Evolutionary conservation across 441 rosid genomes (phyloP).

Genomic region (Pelargonium myrrhifolium): DNA sequence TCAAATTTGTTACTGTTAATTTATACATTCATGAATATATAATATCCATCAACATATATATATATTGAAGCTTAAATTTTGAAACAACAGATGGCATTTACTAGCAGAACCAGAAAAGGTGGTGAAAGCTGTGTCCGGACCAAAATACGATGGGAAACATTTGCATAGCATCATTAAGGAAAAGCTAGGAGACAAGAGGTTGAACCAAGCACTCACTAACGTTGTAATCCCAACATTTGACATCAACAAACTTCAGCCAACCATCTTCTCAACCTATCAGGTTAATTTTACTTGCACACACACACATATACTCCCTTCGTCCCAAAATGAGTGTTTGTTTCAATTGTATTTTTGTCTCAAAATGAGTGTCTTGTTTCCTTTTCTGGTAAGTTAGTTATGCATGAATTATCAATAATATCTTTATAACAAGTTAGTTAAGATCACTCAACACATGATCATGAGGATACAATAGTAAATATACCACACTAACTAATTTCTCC

Average conservation of each 20-base stretch:
- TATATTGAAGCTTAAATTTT: background rate
- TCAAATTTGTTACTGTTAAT: background rate
- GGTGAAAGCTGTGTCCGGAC: slow-evolving; percentile 22
- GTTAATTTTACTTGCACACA: slow-evolving; percentile 20
- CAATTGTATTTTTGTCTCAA: slow-evolving; percentile 2
- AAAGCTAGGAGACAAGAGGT: slow-evolving; percentile 33
- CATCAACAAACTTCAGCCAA: slow-evolving; percentile 64
- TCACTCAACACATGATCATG: too few species aligned
- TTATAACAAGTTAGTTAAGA: too few species aligned
- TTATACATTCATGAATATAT: too few species aligned
- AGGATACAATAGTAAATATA: too few species aligned
- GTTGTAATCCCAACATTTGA: slow-evolving; percentile 76
- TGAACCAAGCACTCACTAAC: slow-evolving; percentile 55
- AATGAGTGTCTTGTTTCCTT: too few species aligned
- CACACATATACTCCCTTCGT: too few species aligned
- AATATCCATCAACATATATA: too few species aligned
- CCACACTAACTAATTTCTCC: too few species aligned
- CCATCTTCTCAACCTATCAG: slow-evolving; percentile 61
- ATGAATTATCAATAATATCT: too few species aligned
- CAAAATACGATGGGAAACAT: slow-evolving; percentile 58
- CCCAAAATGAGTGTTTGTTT: too few species aligned
- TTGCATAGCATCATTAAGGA: slow-evolving; percentile 28
- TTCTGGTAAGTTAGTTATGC: too few species aligned
- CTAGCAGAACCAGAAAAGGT: background rate
- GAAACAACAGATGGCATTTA: background rate